Conservation (phyloP, 225 moss, liverwort and hornwort genomes). For the Pseudoscleropodium purum region DNA sequence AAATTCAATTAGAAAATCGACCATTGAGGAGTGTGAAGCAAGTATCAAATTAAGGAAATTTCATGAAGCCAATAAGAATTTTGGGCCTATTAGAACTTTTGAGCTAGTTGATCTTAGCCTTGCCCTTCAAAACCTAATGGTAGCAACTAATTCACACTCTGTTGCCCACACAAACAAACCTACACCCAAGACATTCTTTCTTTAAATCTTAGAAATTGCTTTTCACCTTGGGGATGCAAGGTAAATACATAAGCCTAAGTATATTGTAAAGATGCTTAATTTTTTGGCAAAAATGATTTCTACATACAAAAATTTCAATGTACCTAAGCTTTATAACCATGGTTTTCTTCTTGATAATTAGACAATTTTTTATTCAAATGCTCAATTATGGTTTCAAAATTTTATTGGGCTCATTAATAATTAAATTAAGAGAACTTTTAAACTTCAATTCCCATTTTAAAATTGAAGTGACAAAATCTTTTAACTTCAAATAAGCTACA, state of each 20-base stretch:
- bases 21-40: accelerated
- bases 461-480: no score
- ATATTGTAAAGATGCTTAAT: not conserved
- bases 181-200: accelerated
- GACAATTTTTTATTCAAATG: not conserved
- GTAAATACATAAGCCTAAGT: accelerated
- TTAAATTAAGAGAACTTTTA: no score
- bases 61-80: no score
- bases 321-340: not conserved
- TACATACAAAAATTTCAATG: not conserved
- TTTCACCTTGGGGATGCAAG: not conserved
- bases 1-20: not conserved
- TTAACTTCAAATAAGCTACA: not conserved
- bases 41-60: not conserved
- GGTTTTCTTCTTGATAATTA: not conserved
- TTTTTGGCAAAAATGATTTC: not conserved
- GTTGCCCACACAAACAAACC: accelerated
- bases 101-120: not conserved
- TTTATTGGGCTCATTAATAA: not conserved
- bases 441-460: no score
- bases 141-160: accelerated
- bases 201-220: not conserved
- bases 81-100: not conserved
- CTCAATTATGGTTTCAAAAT: accelerated
- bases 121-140: not conserved